A percentile compares a stretch with the other conserved stretches of the same genome.
These are phyloP conservation scores for Carnegiea gigantea DNA, from an alignment of 179 eudicot genomes.

Conservation along the genomic window DNA sequence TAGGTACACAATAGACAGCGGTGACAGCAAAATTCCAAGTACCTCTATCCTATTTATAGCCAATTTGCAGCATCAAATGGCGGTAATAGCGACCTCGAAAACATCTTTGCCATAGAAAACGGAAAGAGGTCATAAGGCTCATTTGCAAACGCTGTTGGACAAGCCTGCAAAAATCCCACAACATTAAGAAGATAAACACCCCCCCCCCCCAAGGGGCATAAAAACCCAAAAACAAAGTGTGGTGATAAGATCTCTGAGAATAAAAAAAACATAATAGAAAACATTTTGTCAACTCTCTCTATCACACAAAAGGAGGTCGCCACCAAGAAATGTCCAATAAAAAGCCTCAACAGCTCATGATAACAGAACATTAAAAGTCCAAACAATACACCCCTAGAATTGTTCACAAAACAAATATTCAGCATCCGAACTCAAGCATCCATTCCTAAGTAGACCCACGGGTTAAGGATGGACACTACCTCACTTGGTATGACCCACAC, in stretches of 20 bases:
- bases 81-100: conserved; percentile 92
- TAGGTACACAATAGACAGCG: neutral
- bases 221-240: neutral
- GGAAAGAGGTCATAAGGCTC: conserved; percentile 43
- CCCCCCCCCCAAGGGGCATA: neutral
- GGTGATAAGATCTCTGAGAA: too few species aligned
- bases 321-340: neutral
- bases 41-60: conserved; percentile 52
- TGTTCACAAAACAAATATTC: neutral
- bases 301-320: neutral
- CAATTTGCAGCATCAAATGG: conserved; percentile 76
- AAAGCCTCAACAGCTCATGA: neutral
- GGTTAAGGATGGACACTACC: neutral
- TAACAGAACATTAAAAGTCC: too few species aligned
- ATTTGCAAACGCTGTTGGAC: conserved; percentile 73
- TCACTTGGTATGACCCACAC: neutral
- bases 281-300: neutral
- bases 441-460: neutral
- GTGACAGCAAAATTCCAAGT: conserved; percentile 19
- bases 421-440: neutral
- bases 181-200: conserved; percentile 21
- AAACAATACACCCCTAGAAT: too few species aligned
- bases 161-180: conserved; percentile 55
- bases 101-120: conserved; percentile 66
- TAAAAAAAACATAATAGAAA: neutral